Percentiles rank a stretch among this genome's conserved stretches.
Evolutionary conservation across 768 basidiomycete species (phyloP).

Genomic region (Lactarius trivialis): DNA sequence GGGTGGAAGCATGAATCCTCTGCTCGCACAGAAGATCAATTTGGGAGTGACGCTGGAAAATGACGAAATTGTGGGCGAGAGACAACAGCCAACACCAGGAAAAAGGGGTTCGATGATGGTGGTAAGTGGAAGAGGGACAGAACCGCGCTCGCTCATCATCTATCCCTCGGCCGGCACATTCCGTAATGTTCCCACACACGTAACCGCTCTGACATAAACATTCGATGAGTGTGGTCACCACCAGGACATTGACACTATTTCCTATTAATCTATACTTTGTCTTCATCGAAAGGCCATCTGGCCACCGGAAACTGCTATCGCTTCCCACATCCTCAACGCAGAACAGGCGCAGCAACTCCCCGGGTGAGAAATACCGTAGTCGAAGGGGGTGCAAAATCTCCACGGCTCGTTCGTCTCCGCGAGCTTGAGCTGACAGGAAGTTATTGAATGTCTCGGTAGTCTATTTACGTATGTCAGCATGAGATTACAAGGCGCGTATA

Average conservation of each 20-base stretch:
- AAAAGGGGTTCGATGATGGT: conserved; percentile 12
- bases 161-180: background rate
- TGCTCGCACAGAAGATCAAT: conserved; percentile 60
- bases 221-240: conserved; percentile 54
- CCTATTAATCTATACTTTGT: conserved; percentile 73
- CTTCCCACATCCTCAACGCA: conserved; percentile 38
- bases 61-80: conserved; percentile 59
- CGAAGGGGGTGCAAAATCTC: conserved; percentile 50
- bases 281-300: conserved; percentile 50
- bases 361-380: conserved; percentile 70
- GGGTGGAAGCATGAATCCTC: conserved; percentile 93
- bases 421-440: conserved; percentile 43
- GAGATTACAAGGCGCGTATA: background rate
- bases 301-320: conserved; percentile 50
- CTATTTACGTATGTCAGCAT: conserved; percentile 31
- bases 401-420: conserved; percentile 39
- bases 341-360: conserved; percentile 65
- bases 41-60: conserved; percentile 38
- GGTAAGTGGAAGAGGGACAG: conserved; percentile 2
- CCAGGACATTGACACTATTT: conserved; percentile 76
- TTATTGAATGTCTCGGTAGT: conserved; percentile 51
- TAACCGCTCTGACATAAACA: conserved; percentile 37
- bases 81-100: conserved; percentile 15
- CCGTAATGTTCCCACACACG: conserved; percentile 8
- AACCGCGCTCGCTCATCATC: background rate